phyloP scores from a whole-genome alignment of 2,329 filamentous ascomycete species.

The Byssothecium circinans region DNA sequence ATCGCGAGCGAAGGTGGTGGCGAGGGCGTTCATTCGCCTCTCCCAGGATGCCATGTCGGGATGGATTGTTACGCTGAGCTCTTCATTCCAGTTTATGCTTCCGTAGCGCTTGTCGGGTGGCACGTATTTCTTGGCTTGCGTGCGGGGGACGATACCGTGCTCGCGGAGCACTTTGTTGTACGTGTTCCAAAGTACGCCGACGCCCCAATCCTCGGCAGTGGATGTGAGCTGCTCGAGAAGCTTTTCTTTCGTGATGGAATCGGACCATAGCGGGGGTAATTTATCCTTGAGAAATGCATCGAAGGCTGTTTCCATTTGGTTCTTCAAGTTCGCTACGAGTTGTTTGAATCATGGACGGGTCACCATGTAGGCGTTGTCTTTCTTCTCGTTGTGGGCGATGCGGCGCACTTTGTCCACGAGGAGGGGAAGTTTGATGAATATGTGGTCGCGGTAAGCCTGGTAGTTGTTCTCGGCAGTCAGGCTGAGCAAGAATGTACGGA shows the following conservation, averaged over 20 bases:
- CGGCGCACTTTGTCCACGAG: slow-evolving; percentile 4
- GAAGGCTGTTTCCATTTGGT: not conserved
- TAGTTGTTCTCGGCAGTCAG: slow-evolving; percentile 6
- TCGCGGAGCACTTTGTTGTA: slow-evolving; percentile 9
- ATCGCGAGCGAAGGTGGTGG: not conserved
- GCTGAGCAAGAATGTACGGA: slow-evolving; percentile 4
- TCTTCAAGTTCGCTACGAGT: not conserved
- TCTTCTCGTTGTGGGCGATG: slow-evolving; percentile 4
- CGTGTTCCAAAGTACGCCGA: slow-evolving; percentile 8
- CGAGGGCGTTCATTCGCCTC: not conserved
- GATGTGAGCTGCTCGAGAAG: not conserved
- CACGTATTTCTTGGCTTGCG: slow-evolving; percentile 3
- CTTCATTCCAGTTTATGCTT: slow-evolving; percentile 16
- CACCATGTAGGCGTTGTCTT: slow-evolving; percentile 4
- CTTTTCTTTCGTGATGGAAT: not conserved
- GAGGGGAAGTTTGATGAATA: not conserved
- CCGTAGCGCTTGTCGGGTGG: not conserved
- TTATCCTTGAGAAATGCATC: slow-evolving; percentile 1
- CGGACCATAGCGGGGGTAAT: not conserved
- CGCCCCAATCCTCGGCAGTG: not conserved
- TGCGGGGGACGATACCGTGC: slow-evolving; percentile 3
- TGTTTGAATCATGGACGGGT: slow-evolving; percentile 5
- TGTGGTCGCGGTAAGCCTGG: slow-evolving; percentile 7
- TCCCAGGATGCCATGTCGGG: slow-evolving; percentile 5
- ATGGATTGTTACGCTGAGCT: slow-evolving; percentile 1